A percentile compares a stretch with the other conserved stretches of the same genome.
Evolutionary conservation across 192 early-diverging fungal genomes (phyloP).

Genomic region (Dissophora globulifera): DNA sequence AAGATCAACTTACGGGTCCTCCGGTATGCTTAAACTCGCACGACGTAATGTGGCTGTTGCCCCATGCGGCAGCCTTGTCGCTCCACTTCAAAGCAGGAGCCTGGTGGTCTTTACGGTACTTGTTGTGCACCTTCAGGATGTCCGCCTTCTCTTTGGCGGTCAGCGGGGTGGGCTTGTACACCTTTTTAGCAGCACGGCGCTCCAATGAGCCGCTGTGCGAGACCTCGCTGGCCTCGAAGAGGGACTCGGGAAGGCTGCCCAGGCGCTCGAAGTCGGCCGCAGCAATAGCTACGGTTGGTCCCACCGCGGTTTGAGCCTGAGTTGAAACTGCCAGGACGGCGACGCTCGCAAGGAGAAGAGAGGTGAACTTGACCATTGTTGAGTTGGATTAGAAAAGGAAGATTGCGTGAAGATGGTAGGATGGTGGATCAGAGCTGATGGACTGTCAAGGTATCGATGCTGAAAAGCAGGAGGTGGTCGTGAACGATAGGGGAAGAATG

Average conservation of each 20-base stretch:
- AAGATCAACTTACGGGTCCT: slow-evolving; percentile 28
- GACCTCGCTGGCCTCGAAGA: slow-evolving; percentile 15
- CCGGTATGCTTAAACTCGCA: slow-evolving; percentile 59
- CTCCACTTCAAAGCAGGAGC: slow-evolving; percentile 55
- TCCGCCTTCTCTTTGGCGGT: slow-evolving; percentile 22
- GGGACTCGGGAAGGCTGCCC: too few relatives aligned
- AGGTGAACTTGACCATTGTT: slow-evolving; percentile 46
- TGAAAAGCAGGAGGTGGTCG: slow-evolving; percentile 6
- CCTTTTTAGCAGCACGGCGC: slow-evolving; percentile 24
- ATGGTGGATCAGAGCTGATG: too few relatives aligned
- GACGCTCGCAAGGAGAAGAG: slow-evolving; percentile 41
- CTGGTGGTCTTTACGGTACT: slow-evolving; percentile 51
- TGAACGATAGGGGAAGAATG: background rate
- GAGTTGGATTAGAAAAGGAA: background rate
- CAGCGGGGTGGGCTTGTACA: background rate
- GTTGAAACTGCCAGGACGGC: slow-evolving; percentile 35
- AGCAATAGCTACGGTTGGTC: background rate
- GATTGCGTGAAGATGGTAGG: background rate
- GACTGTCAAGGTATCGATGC: too few relatives aligned
- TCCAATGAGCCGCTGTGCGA: background rate
- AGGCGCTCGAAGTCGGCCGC: background rate
- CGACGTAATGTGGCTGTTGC: slow-evolving; percentile 50
- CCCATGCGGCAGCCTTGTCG: slow-evolving; percentile 38
- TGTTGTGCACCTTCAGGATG: slow-evolving; percentile 57
- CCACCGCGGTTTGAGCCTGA: slow-evolving; percentile 16